These are phyloP conservation scores for Blastocystis sp. DNA, from an alignment of 352 stramenopile species.

Conservation along the genomic window DNA sequence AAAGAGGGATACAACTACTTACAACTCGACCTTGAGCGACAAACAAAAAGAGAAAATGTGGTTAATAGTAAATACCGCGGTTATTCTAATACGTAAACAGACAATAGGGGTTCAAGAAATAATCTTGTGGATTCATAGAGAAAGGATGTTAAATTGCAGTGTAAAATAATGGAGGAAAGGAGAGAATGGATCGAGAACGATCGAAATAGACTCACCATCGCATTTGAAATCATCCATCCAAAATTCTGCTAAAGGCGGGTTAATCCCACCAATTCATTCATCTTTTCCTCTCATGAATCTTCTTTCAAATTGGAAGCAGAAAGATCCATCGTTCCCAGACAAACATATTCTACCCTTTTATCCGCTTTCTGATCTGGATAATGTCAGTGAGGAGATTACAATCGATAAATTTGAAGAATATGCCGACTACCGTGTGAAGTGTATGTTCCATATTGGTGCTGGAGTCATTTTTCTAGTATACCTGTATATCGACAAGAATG, in stretches of 20 bases:
- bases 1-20: neutral
- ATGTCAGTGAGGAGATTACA: neutral
- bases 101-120: neutral
- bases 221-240: neutral
- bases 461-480: constrained; percentile 30
- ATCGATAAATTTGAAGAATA: constrained; percentile 49
- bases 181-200: neutral
- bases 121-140: neutral
- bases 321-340: neutral
- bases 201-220: neutral
- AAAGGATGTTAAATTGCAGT: neutral
- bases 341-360: constrained; percentile 23
- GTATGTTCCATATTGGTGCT: neutral
- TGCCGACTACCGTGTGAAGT: neutral
- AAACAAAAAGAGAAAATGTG: neutral
- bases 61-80: neutral
- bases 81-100: neutral
- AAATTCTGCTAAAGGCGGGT: neutral
- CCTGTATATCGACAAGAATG: neutral
- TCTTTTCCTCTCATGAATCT: too few species aligned
- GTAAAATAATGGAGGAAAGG: neutral
- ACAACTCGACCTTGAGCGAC: neutral
- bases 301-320: too few species aligned
- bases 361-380: neutral
- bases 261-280: too few species aligned